phyloP scores from a whole-genome alignment of 768 basidiomycete genomes.

The Podaxis sp. region DNA sequence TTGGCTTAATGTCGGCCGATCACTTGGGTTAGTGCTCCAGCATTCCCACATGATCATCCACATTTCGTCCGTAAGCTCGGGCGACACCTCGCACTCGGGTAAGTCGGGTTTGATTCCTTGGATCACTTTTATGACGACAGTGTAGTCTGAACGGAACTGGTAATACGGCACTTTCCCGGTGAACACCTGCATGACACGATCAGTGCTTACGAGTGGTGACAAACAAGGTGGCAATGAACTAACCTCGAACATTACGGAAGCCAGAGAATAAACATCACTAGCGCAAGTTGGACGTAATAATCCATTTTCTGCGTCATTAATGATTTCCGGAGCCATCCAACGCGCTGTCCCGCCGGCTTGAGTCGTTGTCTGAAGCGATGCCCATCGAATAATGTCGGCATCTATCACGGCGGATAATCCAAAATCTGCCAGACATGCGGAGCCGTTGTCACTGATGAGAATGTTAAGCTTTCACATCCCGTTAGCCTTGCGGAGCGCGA shows the following conservation, averaged over 20 bases:
- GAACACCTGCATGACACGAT: background rate
- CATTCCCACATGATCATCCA: background rate
- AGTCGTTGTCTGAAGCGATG: background rate
- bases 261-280: background rate
- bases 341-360: background rate
- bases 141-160: background rate
- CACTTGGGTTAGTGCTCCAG: background rate
- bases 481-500: background rate
- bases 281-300: background rate
- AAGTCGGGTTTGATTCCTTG: background rate
- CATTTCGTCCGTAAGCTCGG: background rate
- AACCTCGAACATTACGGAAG: background rate
- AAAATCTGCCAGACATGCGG: constrained; percentile 23
- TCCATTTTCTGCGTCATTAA: background rate
- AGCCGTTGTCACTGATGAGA: constrained; percentile 18
- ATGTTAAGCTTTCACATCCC: constrained; percentile 18
- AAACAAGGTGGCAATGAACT: background rate
- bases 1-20: background rate
- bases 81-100: background rate
- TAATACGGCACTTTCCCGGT: background rate
- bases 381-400: no score
- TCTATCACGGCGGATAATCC: constrained; percentile 16
- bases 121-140: background rate
- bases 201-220: background rate
- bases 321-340: background rate